phyloP scores from a whole-genome alignment of 352 stramenopile genomes.

The Phytopythium boreale region DNA sequence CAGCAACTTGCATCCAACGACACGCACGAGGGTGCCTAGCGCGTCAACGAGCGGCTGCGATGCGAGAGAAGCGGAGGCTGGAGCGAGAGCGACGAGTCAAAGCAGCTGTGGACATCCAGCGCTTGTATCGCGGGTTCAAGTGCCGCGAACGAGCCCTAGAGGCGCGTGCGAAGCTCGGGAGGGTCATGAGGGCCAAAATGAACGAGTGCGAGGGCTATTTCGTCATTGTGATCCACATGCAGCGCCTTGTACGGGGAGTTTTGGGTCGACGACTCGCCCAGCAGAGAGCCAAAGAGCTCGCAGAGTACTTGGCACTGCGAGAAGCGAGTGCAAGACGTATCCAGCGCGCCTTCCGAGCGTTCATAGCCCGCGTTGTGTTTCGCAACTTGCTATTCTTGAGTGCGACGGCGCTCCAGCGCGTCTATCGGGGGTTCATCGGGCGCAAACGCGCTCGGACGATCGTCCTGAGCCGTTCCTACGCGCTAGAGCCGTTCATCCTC shows the following conservation, averaged over 20 bases:
- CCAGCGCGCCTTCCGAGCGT: conserved; percentile 49
- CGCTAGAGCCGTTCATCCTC: conserved; percentile 35
- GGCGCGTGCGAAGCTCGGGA: conserved; percentile 15
- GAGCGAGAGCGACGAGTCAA: conserved; percentile 14
- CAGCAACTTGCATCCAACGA: conserved; percentile 34
- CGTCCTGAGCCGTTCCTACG: conserved; percentile 46
- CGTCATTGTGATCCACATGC: conserved; percentile 29
- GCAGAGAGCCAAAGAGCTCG: conserved; percentile 14
- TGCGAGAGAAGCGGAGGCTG: conserved; percentile 16
- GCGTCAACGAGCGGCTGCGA: conserved; percentile 20
- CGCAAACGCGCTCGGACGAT: conserved; percentile 27
- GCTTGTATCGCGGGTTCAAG: conserved; percentile 32
- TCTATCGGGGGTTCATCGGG: conserved; percentile 47
- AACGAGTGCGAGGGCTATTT: conserved; percentile 8
- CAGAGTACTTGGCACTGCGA: conserved; percentile 19
- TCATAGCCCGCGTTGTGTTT: conserved; percentile 46
- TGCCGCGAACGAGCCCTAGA: conserved; percentile 13
- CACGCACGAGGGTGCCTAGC: conserved; percentile 37
- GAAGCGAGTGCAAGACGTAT: conserved; percentile 32
- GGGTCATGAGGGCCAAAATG: conserved; percentile 16
- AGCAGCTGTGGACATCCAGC: conserved; percentile 35
- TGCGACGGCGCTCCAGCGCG: conserved; percentile 44
- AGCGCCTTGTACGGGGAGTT: conserved; percentile 36
- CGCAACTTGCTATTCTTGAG: conserved; percentile 29
- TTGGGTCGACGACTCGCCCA: conserved; percentile 29